phyloP scores from a whole-genome alignment of 129 eudicot species.

The Gnaphalium uliginosum region DNA sequence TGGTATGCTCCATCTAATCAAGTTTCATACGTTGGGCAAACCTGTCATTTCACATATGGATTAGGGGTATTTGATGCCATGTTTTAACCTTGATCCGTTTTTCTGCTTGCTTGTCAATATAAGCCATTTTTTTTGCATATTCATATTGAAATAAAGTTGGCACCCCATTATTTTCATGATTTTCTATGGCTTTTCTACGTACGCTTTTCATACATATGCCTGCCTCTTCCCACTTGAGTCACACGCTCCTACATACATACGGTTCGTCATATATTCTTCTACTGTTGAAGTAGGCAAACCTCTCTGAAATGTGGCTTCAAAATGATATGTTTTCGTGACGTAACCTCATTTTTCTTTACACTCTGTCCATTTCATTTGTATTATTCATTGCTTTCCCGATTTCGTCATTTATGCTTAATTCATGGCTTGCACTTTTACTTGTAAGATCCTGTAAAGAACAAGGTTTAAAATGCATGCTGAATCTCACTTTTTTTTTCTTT shows the following conservation, averaged over 20 bases:
- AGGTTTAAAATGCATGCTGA: not conserved
- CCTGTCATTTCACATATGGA: not conserved
- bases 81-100: not conserved
- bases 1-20: not conserved
- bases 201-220: not conserved
- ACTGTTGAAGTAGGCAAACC: not conserved
- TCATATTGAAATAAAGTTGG: not conserved
- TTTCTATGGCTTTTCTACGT: not conserved
- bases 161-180: not conserved
- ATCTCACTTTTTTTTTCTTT: not conserved
- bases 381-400: not conserved
- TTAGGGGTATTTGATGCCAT: not conserved
- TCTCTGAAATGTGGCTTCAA: conserved; percentile 11
- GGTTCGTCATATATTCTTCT: not conserved
- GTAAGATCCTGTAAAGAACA: not conserved
- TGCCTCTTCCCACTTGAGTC: not conserved
- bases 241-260: no score
- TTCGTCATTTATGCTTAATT: not conserved
- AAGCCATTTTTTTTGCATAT: not conserved
- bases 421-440: not conserved
- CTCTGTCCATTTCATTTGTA: not conserved
- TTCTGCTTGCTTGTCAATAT: no score
- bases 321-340: not conserved
- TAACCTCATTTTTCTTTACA: not conserved
- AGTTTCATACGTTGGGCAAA: not conserved